Base-by-base conservation (phyloP, 768 basidiomycete genomes). In the Boletellus sp. region DNA sequence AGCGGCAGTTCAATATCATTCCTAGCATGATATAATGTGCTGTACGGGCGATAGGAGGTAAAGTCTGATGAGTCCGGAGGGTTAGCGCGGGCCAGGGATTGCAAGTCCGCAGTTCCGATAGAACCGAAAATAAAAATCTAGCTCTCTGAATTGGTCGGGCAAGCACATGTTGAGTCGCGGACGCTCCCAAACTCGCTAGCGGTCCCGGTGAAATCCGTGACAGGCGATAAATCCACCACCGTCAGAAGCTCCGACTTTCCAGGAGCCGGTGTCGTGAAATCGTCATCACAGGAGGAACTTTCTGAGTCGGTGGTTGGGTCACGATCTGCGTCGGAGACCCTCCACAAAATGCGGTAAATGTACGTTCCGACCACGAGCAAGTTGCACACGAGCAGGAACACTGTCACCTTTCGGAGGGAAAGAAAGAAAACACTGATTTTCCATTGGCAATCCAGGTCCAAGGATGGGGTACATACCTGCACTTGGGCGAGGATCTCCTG, bases 181-280 rank as follows among this genome's bases (percentile, higher is more conserved):
- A 8, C 4, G 22, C 23, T 24, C 39, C 24, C 39, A 6, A 24
- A 12, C 6, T 23, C 39, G 11, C 39, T 41, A 3, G 16, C 15
- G 23, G 15, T 41, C 23, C 13, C 36, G 19, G 36, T 20, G 10
- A 37, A 20, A 17, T 16, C 32, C 12, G 9, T 15, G 31, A 3
- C 11, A 41, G 17, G 3, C 26, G 6, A 9, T 31, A 58, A 17
- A 11, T 58, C 45, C 32, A 58, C 56, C 12, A 42, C 44, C 16
- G 56, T 58, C 2, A 58, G 33, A 19, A 7, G 10, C 2, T 9
- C 34, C 2, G 28, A 26, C n/a, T 17, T 26, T 17, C 23, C 16
- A 15, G 22, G 20, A 2, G 28, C 1, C 6, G 45, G 56, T 1
- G 45, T 50, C 11, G 55, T 58, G 6, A 58, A 58, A 19, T 58